Percentiles rank a stretch among this genome's conserved stretches.
Evolutionary conservation across 208 protist genomes (phyloP).

Genomic region (Plasmodiophora brassicae): DNA sequence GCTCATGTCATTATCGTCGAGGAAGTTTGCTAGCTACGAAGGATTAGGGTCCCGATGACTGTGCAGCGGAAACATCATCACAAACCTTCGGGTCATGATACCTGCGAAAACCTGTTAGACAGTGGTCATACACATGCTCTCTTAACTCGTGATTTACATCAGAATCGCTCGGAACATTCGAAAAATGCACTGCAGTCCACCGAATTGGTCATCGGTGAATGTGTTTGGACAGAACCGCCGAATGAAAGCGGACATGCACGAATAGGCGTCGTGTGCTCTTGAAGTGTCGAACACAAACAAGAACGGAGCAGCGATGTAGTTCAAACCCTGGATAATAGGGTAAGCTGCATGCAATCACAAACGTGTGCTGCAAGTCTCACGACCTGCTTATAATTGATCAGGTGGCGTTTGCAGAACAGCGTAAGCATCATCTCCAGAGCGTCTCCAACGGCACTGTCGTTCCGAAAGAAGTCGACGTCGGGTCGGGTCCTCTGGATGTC

Average conservation of each 20-base stretch:
- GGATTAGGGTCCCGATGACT: too few relatives aligned
- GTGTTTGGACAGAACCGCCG: constrained; percentile 20
- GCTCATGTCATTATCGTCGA: background rate
- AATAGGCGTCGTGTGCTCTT: background rate
- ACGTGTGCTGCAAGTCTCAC: background rate
- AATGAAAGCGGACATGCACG: background rate
- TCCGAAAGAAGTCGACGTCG: background rate
- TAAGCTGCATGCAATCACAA: background rate
- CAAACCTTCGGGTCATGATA: background rate
- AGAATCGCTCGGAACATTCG: background rate
- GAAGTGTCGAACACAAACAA: background rate
- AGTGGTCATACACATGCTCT: background rate
- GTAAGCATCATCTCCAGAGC: constrained; percentile 15
- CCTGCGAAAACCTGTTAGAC: background rate
- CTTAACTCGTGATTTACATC: background rate
- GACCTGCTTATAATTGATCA: constrained; percentile 29
- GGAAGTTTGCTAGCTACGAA: background rate
- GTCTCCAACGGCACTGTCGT: background rate
- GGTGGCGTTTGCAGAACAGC: background rate
- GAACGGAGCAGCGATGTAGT: constrained; percentile 26
- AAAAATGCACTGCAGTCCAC: constrained; percentile 22
- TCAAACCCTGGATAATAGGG: background rate
- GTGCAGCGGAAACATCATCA: background rate
- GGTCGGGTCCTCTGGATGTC: constrained; percentile 25
- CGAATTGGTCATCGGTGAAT: constrained; percentile 29